Conservation (phyloP, 1,284 basidiomycete species). For the Limonomyces culmigenus region DNA sequence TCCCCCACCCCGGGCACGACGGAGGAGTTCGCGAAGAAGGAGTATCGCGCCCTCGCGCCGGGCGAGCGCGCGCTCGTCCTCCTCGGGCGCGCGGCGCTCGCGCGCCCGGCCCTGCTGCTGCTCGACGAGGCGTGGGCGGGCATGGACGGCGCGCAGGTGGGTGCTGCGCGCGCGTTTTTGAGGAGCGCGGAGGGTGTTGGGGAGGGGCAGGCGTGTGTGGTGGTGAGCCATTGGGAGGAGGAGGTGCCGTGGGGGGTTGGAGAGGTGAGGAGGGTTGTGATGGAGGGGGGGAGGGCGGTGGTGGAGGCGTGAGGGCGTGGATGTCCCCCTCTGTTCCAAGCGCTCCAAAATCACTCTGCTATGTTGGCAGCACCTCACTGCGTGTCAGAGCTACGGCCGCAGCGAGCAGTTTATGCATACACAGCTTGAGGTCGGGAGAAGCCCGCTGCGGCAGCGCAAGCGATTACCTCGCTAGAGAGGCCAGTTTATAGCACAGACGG, state of each 20-base stretch:
- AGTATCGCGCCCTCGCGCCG: conserved; percentile 44
- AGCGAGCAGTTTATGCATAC: no score
- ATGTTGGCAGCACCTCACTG: no score
- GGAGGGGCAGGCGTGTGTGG: conserved; percentile 56
- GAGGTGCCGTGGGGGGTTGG: conserved; percentile 81
- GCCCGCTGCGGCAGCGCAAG: no score
- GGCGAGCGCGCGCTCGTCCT: conserved; percentile 69
- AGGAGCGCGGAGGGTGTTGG: conserved; percentile 32
- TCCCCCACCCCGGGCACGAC: conserved; percentile 7
- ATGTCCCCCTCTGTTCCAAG: no score
- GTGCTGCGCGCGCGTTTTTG: conserved; percentile 44
- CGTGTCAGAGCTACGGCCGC: no score
- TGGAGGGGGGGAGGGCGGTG: no score
- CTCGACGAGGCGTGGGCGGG: conserved; percentile 86
- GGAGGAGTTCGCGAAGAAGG: conserved; percentile 23
- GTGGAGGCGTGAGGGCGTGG: no score
- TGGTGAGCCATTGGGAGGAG: conserved; percentile 80
- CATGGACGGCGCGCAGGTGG: conserved; percentile 69
- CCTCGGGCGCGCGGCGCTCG: conserved; percentile 73
- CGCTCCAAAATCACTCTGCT: no score
- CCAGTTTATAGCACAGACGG: no score
- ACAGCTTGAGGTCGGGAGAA: no score
- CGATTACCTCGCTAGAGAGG: no score
- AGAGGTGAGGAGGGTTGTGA: no score
- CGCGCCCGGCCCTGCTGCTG: conserved; percentile 50